A percentile compares a stretch with the other conserved stretches of the same genome.
phyloP scores from a whole-genome alignment of 768 basidiomycete species.

The Hortiboletus flavorubellus region DNA sequence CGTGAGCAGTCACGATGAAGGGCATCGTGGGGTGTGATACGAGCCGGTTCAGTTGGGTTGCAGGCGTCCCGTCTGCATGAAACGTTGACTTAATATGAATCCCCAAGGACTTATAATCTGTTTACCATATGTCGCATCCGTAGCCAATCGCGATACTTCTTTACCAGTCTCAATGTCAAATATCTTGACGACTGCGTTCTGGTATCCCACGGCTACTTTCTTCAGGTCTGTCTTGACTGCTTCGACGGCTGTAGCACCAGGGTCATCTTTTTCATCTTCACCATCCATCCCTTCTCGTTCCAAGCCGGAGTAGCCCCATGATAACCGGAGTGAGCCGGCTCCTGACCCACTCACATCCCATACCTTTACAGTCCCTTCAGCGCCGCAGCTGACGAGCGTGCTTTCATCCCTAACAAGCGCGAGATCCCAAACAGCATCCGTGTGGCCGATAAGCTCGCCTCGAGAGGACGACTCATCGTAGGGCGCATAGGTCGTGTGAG shows the following conservation, averaged over 20 bases:
- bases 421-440: conserved; percentile 96
- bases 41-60: conserved; percentile 81
- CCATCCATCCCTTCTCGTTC: conserved; percentile 41
- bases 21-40: conserved; percentile 90
- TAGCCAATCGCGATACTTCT: conserved; percentile 61
- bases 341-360: conserved; percentile 83
- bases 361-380: conserved; percentile 89
- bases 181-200: conserved; percentile 84
- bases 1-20: conserved; percentile 84
- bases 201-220: conserved; percentile 87
- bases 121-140: conserved; percentile 58
- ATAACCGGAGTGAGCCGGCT: conserved; percentile 58
- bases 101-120: neutral
- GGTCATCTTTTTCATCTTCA: conserved; percentile 43
- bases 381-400: conserved; percentile 83
- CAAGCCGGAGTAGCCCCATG: conserved; percentile 78
- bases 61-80: conserved; percentile 61
- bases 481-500: conserved; percentile 88
- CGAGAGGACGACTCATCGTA: conserved; percentile 78
- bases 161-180: conserved; percentile 90
- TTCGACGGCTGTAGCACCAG: conserved; percentile 80
- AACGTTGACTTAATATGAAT: neutral
- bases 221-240: conserved; percentile 79
- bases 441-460: conserved; percentile 85
- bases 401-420: conserved; percentile 80